Base-by-base conservation (phyloP, 2,329 filamentous ascomycete species). In the Geosmithia morbida region DNA sequence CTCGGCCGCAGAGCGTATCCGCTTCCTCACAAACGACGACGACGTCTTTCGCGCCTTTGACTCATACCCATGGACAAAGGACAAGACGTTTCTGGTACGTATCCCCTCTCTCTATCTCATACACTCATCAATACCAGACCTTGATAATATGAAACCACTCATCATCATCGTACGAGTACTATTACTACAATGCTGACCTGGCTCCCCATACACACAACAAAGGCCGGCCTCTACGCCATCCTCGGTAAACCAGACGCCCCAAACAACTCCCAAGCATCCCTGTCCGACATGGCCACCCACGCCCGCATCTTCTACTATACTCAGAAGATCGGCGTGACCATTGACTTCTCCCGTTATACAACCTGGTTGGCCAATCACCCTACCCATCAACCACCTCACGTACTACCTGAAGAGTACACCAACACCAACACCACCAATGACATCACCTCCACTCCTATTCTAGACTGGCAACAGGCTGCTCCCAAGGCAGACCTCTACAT, bases 301-400 rank as follows among this genome's bases (percentile, higher is more conserved):
- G 82, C 83, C 50, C 79, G 82, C 59, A 61, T 68, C 60, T 85
- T 83, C 65, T 87, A 84, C 64, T 83, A 79, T 59, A 62, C 69
- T 42, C 70, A 67, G 51, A 62, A 66, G 17, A 65, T 71, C 45
- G 67, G 66, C 49, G 65, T 70, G 42, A 59, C 70, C 17, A 73
- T 90, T 51, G 75, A 86, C 58, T 85, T 83, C 53, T 65, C 75
- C 47, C 65, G 66, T 46, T 92, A 89, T 66, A 81, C 81, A 58
- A 60, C 67, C 30, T 88, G 85, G 78, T 63, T 80, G 14, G 60
- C 59, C 19, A 46, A 50, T 18, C 55, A 65, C 45, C 59, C 62
- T 1, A 55, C 59, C 4, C 60, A 67, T 48, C 51, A 50, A 0
- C 48, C 61, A 3, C 65, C 63, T 10, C 58, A 66, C 50, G 55